Evolutionary conservation across 139 green algal genomes (phyloP), one percentile per base, ranked within the genome.

Genomic region (Tetraselmis striata): DNA sequence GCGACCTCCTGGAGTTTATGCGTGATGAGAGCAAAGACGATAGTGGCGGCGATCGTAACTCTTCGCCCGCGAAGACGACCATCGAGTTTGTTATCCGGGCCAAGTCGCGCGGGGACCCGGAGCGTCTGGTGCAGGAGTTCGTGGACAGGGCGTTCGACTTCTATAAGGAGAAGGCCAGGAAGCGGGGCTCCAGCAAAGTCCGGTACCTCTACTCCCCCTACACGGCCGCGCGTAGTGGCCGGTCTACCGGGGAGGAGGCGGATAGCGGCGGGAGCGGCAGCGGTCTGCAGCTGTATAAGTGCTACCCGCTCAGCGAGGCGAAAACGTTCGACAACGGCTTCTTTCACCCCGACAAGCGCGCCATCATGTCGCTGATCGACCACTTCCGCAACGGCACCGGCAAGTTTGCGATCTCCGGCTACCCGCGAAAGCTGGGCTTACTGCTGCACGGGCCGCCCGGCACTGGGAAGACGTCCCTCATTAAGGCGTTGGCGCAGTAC

Each of bases 141-240:
- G 30, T 79, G 76, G 29, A 45, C 76, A 27, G 29, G 1, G 76
- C 76, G 29, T 79, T 59, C 22, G 1, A 59, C 0, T 79, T 58
- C 76, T 79, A 79, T 28, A 79, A 59, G 30, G 76, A 79, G 29
- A 26, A 26, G 29, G 76, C 76, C 30, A 27, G 31, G 29, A 23
- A 59, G 11, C 24, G 45, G 76, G 32, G 32, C 29, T 58, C 24
- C 29, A 31, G 32, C 29, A 79, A 79, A 28, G 1, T n/a, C 29
- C 76, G 76, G 76, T 79, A 79, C 76, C 30, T 79, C 24, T 79
- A 79, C 23, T 59, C 76, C 2, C 76, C 76, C 76, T 58, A 26
- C 0, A 29, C 32, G 2, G 22, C 0, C 29, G 30, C 32, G 5
- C 29, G 76, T 28, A 79, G 18, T 5, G 76, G 32, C 29, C 29